These are phyloP conservation scores for Mikania micrantha DNA, from an alignment of 129 eudicot species.

Conservation along the genomic window DNA sequence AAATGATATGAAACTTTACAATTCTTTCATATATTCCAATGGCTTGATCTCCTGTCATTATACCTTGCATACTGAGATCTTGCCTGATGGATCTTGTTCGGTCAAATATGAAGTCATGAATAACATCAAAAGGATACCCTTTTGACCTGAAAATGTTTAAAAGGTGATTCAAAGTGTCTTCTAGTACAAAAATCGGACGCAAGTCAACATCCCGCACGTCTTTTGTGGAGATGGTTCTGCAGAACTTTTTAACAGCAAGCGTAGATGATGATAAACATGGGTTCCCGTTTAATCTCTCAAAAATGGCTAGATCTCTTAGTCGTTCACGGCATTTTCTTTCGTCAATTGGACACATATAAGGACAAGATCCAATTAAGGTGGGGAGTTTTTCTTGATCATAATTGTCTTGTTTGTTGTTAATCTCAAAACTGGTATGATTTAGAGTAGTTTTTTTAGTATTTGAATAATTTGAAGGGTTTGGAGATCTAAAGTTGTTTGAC, in stretches of 20 bases:
- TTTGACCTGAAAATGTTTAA: constrained; percentile 47
- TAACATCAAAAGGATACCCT: constrained; percentile 52
- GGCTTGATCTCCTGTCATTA: constrained; percentile 31
- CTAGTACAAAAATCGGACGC: constrained; percentile 66
- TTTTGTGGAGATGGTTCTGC: constrained; percentile 80
- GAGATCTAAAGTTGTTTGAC: constrained; percentile 17
- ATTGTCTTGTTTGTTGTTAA: constrained; percentile 1
- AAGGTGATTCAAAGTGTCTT: constrained; percentile 64
- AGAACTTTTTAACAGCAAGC: constrained; percentile 91
- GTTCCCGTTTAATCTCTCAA: constrained; percentile 76
- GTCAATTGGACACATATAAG: constrained; percentile 87
- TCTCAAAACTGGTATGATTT: not conserved
- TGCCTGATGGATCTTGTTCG: constrained; percentile 88
- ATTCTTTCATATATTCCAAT: constrained; percentile 64
- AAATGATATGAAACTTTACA: constrained; percentile 72
- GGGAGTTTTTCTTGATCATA: constrained; percentile 7
- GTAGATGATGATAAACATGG: constrained; percentile 57
- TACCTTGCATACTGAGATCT: constrained; percentile 85
- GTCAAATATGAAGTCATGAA: constrained; percentile 86
- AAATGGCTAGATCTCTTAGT: constrained; percentile 67
- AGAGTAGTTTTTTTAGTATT: constrained; percentile 1
- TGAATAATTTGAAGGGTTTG: constrained; percentile 3
- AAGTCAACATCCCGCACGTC: constrained; percentile 44
- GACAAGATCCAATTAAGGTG: constrained; percentile 68
- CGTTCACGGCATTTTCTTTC: constrained; percentile 78